Base-by-base conservation (phyloP, 768 basidiomycete species). In the Dentipellis fragilis region DNA sequence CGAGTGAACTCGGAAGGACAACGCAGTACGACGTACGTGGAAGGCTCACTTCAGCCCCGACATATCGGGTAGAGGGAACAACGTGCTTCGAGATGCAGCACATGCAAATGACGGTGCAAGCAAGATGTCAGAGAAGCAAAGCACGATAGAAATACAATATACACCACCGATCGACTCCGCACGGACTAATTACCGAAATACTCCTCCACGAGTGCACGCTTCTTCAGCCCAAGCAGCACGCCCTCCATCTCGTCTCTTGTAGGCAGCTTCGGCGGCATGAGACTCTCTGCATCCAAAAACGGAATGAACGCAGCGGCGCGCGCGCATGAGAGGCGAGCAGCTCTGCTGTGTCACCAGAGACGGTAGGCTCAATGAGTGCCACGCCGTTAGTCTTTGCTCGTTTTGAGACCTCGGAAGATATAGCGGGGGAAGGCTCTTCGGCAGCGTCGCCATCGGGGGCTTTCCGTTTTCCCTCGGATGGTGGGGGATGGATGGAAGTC, bases 161-260 rank as follows among this genome's bases (percentile, higher is more conserved):
- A 36, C 12, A 17, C n/a, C 22, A 8, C 10, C 35, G 29, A 49
- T 22, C 48, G 17, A 35, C 48, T 21, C 10, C 23, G 16, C 14
- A 8, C 16, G 10, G 19, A 36, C 50, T 66, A 60, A 35, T 77
- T 73, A n/a, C 80, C 83, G 61, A 80, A 76, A 59, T 85, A 85
- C 67, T 96, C 91, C 63, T 90, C 85, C 54, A 91, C 80, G 46
- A 95, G 69, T 19, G 85, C 85, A 70, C 84, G 79, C 72, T 95
- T 94, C 65, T 87, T 77, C 59, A 93, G 72, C 23, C 77, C 79
- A 55, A 96, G 75, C 54, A 96, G 67, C 10, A 88, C 79, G 19
- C 69, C 67, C 66, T 90, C 90, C 87, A 91, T 86, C 68, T 94
- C 89, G 48, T 81, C 79, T 55, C 79, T 75, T 1, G 80, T 81